A percentile compares a stretch with the other conserved stretches of the same genome.
Conservation (phyloP, 2,329 filamentous ascomycete species). For the Colletotrichum tropicale region DNA sequence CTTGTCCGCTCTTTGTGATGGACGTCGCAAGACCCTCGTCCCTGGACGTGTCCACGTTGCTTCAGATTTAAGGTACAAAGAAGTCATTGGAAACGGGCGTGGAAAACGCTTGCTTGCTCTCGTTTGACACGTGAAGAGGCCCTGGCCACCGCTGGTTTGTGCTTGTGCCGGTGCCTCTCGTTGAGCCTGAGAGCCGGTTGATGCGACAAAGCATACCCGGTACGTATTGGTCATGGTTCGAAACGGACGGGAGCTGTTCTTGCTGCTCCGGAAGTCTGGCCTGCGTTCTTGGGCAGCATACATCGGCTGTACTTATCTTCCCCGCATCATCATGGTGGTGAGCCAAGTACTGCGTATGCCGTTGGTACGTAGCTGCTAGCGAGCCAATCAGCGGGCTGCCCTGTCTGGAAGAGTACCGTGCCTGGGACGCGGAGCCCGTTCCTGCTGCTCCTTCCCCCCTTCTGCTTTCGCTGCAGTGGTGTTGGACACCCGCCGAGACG, state of each 20-base stretch:
- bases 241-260: neutral
- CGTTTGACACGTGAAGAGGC: constrained; percentile 16
- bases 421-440: neutral
- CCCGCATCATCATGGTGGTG: neutral
- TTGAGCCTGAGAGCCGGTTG: neutral
- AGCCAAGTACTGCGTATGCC: neutral
- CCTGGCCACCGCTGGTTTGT: neutral
- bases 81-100: neutral
- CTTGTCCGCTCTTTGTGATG: neutral
- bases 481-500: neutral
- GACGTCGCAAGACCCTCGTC: neutral
- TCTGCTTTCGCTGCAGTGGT: neutral
- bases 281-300: neutral
- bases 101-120: neutral
- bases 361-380: neutral
- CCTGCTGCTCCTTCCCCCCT: neutral
- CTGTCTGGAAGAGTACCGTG: neutral
- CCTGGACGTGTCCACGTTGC: constrained; percentile 5
- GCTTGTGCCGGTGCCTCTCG: neutral
- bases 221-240: neutral
- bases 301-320: neutral
- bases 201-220: neutral
- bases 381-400: neutral
- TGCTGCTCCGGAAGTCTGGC: neutral
- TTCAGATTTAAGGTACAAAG: constrained; percentile 8